Evolutionary conservation across 345 rosid genomes (phyloP), one percentile per base, ranked within the genome.

Genomic region (Lumnitzera racemosa): DNA sequence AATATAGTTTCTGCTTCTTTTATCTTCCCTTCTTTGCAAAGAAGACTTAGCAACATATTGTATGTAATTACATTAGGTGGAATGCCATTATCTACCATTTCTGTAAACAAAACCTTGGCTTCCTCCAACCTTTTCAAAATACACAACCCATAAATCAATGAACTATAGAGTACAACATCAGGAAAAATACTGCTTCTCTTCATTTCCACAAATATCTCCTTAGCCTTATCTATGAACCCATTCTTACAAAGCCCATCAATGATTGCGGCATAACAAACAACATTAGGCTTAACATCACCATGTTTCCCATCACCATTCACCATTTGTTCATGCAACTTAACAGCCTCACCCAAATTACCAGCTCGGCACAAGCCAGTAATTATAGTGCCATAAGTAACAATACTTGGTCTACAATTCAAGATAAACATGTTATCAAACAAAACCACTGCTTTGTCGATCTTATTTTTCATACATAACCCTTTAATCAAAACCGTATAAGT

Each of bases 191-290:
- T 66, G 20, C 49, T 15, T 20, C 24, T 57, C 53, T 63, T 69
- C 82, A 78, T 78, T 56, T 66, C 66, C 68, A 43, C 46, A 54
- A 74, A 72, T 54, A 78, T 47, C 62, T 69, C 66, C 20, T 64
- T 57, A 2, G 82, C 75, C 68, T 72, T 69, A 14, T 66, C 70
- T 11, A 71, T 11, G 4, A 20, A 51, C 4, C 70, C 79, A 59
- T 67, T 55, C 53, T 71, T 75, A 29, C 76, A 71, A 20, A 74
- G 68, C 27, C 76, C 74, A 66, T 78, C 60, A 23, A 78, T 63
- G 59, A 74, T 53, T 31, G 53, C 52, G 16, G 15, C 27, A 60
- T 68, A 65, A 47, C 13, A 25, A 54, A 75, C 15, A 8, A 57
- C n/a, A 67, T 61, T 47, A 23, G 75, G 73, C 63, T 47, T 61